Evolutionary conservation across 1,139 yeast genomes (phyloP), one percentile per base, ranked within the genome.

Genomic region (Zygoascus sp.): DNA sequence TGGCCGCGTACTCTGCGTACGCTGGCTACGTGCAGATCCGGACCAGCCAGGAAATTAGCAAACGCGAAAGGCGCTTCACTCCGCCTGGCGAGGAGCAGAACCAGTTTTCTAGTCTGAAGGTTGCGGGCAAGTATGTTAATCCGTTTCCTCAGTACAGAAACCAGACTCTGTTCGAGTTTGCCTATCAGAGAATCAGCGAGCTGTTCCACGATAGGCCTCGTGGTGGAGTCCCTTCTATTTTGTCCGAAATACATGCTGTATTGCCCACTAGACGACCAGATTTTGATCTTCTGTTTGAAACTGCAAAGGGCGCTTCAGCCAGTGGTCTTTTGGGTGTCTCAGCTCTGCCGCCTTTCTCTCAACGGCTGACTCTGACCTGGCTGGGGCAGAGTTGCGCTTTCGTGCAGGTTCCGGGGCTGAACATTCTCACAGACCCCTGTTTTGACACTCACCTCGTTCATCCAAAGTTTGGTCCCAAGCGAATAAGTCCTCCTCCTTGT

Each of bases 131-230:
- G 61, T 90, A 78, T 65, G 94, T 87, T 47, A 90, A 90, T 60
- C 97, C 97, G 2, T 90, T 90, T 61, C 77, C 76, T n/a, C 96
- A 90, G 60, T 90, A 90, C 62, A 72, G 97, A 42, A 83, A 90
- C 2, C 97, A 89, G 65, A 88, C 97, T 0, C 75, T 88, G 5
- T 85, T 86, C 62, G 97, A 90, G 67, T 90, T 89, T 65, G 68
- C 86, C 30, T 69, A 77, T 39, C 85, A 89, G 50, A 69, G 96
- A 25, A 53, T 87, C 3, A 64, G 81, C 51, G 96, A 89, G 61
- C 62, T 87, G 5, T 75, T 83, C 54, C 87, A 84, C 56, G 68
- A 76, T 47, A 70, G 76, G 34, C 81, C 82, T 45, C 80, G 94
- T 20, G 92, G 87, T 32, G 79, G 80, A 2, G 76, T 84, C 6